Percentiles rank a stretch among this genome's conserved stretches.
Conservation (phyloP, 768 basidiomycete genomes). For the Arthromyces matolae region DNA sequence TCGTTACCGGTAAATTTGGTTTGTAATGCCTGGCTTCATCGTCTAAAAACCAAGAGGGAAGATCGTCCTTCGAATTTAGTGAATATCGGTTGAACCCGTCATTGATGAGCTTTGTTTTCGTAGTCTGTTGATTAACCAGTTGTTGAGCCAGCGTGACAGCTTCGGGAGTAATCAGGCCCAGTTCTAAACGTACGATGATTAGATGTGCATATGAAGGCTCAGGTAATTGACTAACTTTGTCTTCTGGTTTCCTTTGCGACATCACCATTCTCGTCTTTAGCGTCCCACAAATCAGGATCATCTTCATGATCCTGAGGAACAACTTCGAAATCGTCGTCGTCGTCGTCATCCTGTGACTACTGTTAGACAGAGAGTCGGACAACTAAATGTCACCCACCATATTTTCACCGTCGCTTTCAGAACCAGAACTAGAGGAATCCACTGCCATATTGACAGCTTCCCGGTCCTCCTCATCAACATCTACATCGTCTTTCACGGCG, state of each 20-base stretch:
- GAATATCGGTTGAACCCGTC: slow-evolving; percentile 96
- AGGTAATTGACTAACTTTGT: slow-evolving; percentile 42
- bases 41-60: slow-evolving; percentile 96
- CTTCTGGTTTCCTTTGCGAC: slow-evolving; percentile 61
- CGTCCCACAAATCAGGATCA: slow-evolving; percentile 75
- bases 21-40: slow-evolving; percentile 94
- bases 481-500: slow-evolving; percentile 45
- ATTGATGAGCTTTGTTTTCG: slow-evolving; percentile 84
- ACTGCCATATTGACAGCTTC: slow-evolving; percentile 20
- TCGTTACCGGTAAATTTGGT: slow-evolving; percentile 92
- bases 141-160: slow-evolving; percentile 89
- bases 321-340: slow-evolving; percentile 69
- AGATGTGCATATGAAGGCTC: slow-evolving; percentile 5
- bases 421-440: slow-evolving; percentile 20
- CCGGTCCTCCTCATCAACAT: slow-evolving; percentile 21
- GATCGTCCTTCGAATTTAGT: slow-evolving; percentile 84
- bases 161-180: slow-evolving; percentile 82
- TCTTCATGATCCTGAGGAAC: slow-evolving; percentile 63
- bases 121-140: slow-evolving; percentile 86
- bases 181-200: slow-evolving; percentile 46
- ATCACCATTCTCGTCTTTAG: slow-evolving; percentile 73
- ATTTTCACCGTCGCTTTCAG: slow-evolving; percentile 18
- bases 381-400: slow-evolving; percentile 9
- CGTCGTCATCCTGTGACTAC: slow-evolving; percentile 22
- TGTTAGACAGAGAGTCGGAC: too few species aligned